These are phyloP conservation scores for Alternaria triticina DNA, from an alignment of 2,329 filamentous ascomycete genomes.

Conservation along the genomic window DNA sequence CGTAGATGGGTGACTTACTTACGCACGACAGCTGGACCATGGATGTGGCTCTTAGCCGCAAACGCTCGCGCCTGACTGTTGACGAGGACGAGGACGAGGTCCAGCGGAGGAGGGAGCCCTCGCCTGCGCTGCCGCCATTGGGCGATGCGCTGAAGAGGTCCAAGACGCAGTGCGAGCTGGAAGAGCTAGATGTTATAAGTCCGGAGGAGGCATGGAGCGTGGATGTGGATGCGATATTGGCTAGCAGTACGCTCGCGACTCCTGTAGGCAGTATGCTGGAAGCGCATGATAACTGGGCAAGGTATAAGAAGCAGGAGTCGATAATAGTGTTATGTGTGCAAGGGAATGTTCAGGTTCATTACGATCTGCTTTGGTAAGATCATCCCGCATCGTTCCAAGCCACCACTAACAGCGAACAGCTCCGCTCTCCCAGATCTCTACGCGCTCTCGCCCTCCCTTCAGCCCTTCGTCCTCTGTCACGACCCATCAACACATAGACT, in stretches of 20 bases:
- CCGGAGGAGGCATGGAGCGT: conserved; percentile 42
- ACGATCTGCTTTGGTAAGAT: conserved; percentile 44
- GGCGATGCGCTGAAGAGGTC: conserved; percentile 43
- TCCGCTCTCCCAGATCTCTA: conserved; percentile 39
- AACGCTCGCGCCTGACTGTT: conserved; percentile 40
- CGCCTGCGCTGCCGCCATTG: conserved; percentile 23
- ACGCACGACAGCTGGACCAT: conserved; percentile 33
- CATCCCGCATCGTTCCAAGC: not conserved
- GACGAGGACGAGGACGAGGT: conserved; percentile 36
- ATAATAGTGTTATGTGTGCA: conserved; percentile 43
- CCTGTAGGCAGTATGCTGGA: conserved; percentile 22
- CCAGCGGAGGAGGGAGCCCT: conserved; percentile 24
- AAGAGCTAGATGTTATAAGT: conserved; percentile 40
- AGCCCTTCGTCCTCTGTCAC: conserved; percentile 44
- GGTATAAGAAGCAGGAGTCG: conserved; percentile 24
- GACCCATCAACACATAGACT: conserved; percentile 38
- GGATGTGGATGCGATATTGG: conserved; percentile 39
- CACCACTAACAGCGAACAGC: conserved; percentile 18
- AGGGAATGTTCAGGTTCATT: conserved; percentile 43
- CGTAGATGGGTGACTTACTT: conserved; percentile 26
- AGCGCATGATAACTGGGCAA: conserved; percentile 37
- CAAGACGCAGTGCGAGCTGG: conserved; percentile 45
- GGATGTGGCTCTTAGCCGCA: conserved; percentile 38
- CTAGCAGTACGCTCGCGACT: conserved; percentile 30
- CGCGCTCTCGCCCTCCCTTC: conserved; percentile 38